Evolutionary conservation across 1,284 basidiomycete genomes (phyloP), one percentile per base, ranked within the genome.

Genomic region (Papiliotrema flavescens): DNA sequence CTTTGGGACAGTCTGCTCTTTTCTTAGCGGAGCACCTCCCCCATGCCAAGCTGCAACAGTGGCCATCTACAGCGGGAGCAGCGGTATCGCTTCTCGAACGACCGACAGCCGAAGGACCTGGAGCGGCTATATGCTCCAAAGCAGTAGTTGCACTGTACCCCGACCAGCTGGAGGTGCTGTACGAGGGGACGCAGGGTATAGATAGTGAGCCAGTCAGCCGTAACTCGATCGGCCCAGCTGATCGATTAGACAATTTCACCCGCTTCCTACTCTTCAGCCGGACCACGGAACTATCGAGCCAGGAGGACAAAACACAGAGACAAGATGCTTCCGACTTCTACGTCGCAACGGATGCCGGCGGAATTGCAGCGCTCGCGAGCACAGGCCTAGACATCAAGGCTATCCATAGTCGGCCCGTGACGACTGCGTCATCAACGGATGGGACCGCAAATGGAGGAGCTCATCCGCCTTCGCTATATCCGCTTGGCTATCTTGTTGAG

Each of bases 51-150:
- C 53, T 61, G 2, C 44, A 67, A 8, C 49, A 55, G 4, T 69
- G 61, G 54, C 39, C 69, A 0, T 73, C 69, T 4, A 78, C 76
- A 2, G 76, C 76, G 0, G 65, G 59, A 14, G 76, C 72, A 6
- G 74, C 76, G 14, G 49, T 68, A 4, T 62, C 61, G 5, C 52
- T 72, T 1, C 56, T 75, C 6, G 45, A 50, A 1, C 32, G 49
- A 26, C 48, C 2, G 9, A 55, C n/a, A 56, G 60, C 17, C 19
- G 42, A 1, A 13, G 66, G 56, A 9, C 22, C 26, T 17, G 73
- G 70, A 2, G 75, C 75, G 0, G 76, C 75, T 1, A 71, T 78
- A 36, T 75, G 74, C 52, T 74, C 73, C 0, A 64, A 59, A 26
- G 67, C 64, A 0, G 65, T 73, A 8, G 52, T 66, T 7, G 57